Evolutionary conservation across 148 eudicot species (phyloP), one percentile per base, ranked within the genome.

Genomic region (Camellia japonica): DNA sequence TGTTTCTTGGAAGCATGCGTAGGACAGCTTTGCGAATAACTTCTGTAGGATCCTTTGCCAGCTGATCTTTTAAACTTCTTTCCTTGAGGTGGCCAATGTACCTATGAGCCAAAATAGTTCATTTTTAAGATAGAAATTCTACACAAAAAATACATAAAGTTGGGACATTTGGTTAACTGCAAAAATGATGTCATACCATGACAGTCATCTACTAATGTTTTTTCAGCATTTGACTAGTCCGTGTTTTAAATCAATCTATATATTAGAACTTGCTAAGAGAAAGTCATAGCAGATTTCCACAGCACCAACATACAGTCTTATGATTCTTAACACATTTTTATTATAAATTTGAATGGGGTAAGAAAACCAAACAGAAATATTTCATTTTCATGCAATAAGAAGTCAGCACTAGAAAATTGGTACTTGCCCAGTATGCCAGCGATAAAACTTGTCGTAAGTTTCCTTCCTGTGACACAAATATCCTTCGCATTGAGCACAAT

Each of bases 1-100:
- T 96, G 80, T 96, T 96, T 80, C 97, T 85, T 41, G 99, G 99
- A 81, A 96, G 93, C 99, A 96, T 96, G 75, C 98, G 95, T 44
- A 90, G 23, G 68, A 96, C 93, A 86, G 99, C 98, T 91, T 96
- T 96, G 46, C 97, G 94, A 74, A 94, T 92, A 74, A 96, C 99
- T 88, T 94, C 98, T 51, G 97, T 91, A 70, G 98, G 98, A 88
- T 96, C 98, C 86, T 91, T 96, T 12, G 85, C 89, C 95, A 96
- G 86, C 82, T 96, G 99, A 82, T 96, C 98, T 87, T 94, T 96
- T 73, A 96, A 86, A 83, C 84, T 94, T 88, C 98, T 87, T 83
- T 96, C 93, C 88, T 96, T 96, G 12, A 94, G 95, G 85, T 94
- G 84, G 78, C 99, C 99, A 14, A 96, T 73, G 74, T 92, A 90